Conservation (phyloP, 257 asterid species). For the Solanum chiquidenum region DNA sequence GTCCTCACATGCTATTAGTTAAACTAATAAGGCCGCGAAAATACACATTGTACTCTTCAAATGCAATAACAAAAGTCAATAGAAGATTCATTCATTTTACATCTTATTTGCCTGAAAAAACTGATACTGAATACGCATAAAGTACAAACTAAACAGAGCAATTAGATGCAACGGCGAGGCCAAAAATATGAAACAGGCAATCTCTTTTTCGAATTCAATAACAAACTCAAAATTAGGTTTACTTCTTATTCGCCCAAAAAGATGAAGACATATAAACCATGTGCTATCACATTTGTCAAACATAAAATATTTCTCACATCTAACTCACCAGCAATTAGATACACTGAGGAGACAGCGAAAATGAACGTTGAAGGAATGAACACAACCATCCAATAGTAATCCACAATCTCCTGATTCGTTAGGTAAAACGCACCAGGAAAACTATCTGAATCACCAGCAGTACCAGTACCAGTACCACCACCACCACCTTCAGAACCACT, state of each 20-base stretch:
- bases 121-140: not conserved
- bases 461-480: not conserved
- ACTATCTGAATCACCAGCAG: conserved; percentile 48
- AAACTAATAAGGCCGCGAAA: not conserved
- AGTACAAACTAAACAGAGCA: not conserved
- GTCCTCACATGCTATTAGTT: not conserved
- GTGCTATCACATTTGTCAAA: not conserved
- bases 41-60: not conserved
- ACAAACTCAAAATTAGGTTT: not conserved
- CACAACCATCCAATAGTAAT: conserved; percentile 93
- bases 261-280: not conserved
- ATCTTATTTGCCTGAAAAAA: not conserved
- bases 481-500: not conserved
- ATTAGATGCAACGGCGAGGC: not conserved
- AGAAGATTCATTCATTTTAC: not conserved
- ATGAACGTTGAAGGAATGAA: conserved; percentile 59
- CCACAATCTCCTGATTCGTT: conserved; percentile 92
- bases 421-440: conserved; percentile 60
- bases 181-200: not conserved
- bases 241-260: not conserved
- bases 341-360: conserved; percentile 40
- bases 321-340: conserved; percentile 59
- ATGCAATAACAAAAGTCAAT: not conserved
- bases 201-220: not conserved
- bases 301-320: not conserved